Conservation (phyloP, 2,329 filamentous ascomycete genomes). For the Rhynchosporium graminicola region DNA sequence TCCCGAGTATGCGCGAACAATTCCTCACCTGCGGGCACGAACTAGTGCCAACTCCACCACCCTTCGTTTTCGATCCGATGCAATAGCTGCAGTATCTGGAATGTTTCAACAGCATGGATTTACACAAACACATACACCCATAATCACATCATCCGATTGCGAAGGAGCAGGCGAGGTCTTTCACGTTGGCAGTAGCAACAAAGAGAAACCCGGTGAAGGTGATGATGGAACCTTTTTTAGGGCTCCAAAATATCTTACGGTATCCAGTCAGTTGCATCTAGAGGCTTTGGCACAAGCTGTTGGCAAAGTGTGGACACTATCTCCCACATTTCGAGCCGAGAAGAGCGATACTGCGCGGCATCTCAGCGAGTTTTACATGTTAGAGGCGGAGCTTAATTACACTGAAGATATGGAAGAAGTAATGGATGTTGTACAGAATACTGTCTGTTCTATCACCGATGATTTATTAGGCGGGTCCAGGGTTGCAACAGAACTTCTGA, state of each 20-base stretch:
- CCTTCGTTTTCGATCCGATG: constrained; percentile 79
- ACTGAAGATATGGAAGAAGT: constrained; percentile 67
- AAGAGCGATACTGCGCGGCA: constrained; percentile 91
- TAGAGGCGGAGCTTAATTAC: constrained; percentile 88
- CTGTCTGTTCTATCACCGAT: constrained; percentile 62
- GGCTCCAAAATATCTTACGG: constrained; percentile 88
- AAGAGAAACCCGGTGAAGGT: constrained; percentile 35
- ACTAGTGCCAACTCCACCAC: constrained; percentile 79
- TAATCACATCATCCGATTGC: constrained; percentile 96
- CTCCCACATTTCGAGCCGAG: constrained; percentile 91
- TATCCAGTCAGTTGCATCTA: constrained; percentile 91
- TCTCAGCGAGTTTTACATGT: constrained; percentile 98
- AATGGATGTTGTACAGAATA: constrained; percentile 77
- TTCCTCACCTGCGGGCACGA: constrained; percentile 84
- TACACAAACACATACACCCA: constrained; percentile 84
- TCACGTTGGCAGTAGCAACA: constrained; percentile 50
- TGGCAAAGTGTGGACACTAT: constrained; percentile 89
- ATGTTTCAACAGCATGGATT: constrained; percentile 75
- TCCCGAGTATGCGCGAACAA: constrained; percentile 80
- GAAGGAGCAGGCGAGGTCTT: constrained; percentile 97
- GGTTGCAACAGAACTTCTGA: constrained; percentile 54
- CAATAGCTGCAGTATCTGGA: constrained; percentile 69
- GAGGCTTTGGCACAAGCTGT: constrained; percentile 88
- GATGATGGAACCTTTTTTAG: constrained; percentile 70
- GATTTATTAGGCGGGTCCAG: constrained; percentile 41